Conservation (phyloP, 2,329 filamentous ascomycete genomes). For the Escovopsis sp. region DNA sequence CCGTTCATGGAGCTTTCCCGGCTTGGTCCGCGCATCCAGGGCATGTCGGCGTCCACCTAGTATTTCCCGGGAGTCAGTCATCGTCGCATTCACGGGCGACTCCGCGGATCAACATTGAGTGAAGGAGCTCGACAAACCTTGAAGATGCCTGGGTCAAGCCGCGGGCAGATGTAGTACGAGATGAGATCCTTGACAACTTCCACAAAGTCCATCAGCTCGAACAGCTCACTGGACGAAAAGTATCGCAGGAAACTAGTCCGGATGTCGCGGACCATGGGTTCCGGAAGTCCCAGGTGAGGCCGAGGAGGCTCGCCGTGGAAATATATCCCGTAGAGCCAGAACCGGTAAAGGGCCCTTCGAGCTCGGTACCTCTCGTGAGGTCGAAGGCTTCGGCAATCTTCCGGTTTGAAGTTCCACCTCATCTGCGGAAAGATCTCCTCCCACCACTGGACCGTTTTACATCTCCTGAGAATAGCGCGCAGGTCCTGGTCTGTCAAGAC, state of each 20-base stretch:
- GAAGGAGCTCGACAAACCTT: slow-evolving; percentile 15
- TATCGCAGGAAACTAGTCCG: slow-evolving; percentile 29
- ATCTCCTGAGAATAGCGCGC: slow-evolving; percentile 18
- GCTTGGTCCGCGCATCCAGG: slow-evolving; percentile 11
- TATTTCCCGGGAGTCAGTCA: neutral
- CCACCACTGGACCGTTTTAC: slow-evolving; percentile 23
- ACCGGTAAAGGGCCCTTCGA: slow-evolving; percentile 35
- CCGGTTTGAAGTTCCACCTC: slow-evolving; percentile 31
- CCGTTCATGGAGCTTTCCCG: slow-evolving; percentile 18
- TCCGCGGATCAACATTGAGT: slow-evolving; percentile 1
- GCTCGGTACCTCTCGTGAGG: slow-evolving; percentile 30
- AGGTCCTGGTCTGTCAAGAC: slow-evolving; percentile 21
- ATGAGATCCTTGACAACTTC: slow-evolving; percentile 30
- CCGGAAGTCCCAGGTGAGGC: slow-evolving; percentile 22
- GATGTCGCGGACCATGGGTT: slow-evolving; percentile 25
- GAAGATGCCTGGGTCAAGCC: slow-evolving; percentile 22
- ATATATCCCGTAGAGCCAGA: slow-evolving; percentile 39
- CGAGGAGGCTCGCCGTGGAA: slow-evolving; percentile 32
- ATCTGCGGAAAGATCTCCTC: slow-evolving; percentile 27
- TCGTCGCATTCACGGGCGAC: neutral
- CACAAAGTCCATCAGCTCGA: slow-evolving; percentile 31
- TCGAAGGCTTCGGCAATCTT: slow-evolving; percentile 29
- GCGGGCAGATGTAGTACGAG: slow-evolving; percentile 31
- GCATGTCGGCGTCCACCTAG: slow-evolving; percentile 10
- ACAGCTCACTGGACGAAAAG: slow-evolving; percentile 27